Evolutionary conservation across 495 filamentous ascomycete genomes (phyloP), one percentile per base, ranked within the genome.

Genomic region (Penicillium mononematosum): DNA sequence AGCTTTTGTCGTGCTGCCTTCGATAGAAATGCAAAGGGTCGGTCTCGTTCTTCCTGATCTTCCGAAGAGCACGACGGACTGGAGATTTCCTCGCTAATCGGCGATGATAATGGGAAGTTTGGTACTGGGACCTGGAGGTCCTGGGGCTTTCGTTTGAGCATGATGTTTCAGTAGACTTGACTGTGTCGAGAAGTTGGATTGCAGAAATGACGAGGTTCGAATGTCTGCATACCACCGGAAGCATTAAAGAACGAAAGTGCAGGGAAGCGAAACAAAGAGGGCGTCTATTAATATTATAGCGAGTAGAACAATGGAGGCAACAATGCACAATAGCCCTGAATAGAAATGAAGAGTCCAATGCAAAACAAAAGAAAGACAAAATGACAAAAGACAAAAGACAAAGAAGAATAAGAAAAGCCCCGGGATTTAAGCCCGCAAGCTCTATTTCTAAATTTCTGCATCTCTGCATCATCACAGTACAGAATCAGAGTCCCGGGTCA

Each of bases 101-200:
- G 77, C 9, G 77, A 79, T 1, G 75, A 76, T 7, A 79, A 50
- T 9, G 77, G 77, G 24, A 78, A 78, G 22, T 53, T 71, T 16
- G 74, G 73, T 10, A 64, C 53, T 34, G 74, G 74, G 7, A 72
- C 70, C 36, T 59, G 70, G 14, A 75, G 64, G 16, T 62, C 56
- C 22, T 63, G 68, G 19, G 57, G 64, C 25, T 63, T 66, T 25
- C 53, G 57, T 24, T 54, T 66, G 22, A 36, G 42, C 74, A 75
- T 76, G 14, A 17, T 17, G 45, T 42, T 45, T 57, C 36, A 31
- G 24, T 42, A 17, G 42, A 43, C 43, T 60, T 42, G 25, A 36
- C 25, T 38, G 22, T 25, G 7, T 8, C 32, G 38, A 16, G n/a
- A 38, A 11, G 45, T 53, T n/a, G 14, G 54, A 31, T 19, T n/a